phyloP scores from a whole-genome alignment of 2,329 filamentous ascomycete species.

The Waltergamsia citrina region DNA sequence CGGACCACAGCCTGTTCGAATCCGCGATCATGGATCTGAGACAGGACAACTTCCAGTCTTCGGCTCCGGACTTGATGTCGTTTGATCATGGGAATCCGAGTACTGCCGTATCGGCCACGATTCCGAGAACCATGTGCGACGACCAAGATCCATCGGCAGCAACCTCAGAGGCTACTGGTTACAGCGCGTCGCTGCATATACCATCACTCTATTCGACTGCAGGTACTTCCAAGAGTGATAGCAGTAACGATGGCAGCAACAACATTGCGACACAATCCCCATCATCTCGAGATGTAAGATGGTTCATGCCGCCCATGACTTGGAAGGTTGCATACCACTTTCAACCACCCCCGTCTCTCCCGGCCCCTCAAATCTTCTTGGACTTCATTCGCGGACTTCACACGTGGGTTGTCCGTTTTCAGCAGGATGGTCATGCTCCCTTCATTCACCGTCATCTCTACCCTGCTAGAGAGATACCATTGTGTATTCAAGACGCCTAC shows the following conservation, averaged over 20 bases:
- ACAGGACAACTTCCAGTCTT: no score
- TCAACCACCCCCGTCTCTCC: not conserved
- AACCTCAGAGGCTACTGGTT: no score
- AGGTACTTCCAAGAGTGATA: no score
- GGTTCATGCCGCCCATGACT: not conserved
- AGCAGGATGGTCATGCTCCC: not conserved
- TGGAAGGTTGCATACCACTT: not conserved
- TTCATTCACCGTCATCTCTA: slow-evolving; percentile 1
- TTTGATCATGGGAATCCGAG: no score
- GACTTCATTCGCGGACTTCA: not conserved
- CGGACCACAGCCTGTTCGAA: not conserved
- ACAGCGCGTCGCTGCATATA: no score
- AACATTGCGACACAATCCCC: no score
- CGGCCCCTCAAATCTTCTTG: not conserved
- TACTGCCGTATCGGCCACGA: no score
- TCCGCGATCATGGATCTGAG: not conserved
- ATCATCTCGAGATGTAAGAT: not conserved
- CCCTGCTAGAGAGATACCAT: not conserved
- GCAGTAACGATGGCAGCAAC: no score
- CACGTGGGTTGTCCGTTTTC: not conserved
- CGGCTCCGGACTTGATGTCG: no score
- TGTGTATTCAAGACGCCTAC: slow-evolving; percentile 1
- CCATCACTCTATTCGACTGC: no score
- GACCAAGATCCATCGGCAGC: no score
- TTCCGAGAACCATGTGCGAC: no score